A percentile compares a stretch with the other conserved stretches of the same genome.
These are phyloP conservation scores for Pythium sp. DNA, from an alignment of 352 stramenopile genomes.

Conservation along the genomic window DNA sequence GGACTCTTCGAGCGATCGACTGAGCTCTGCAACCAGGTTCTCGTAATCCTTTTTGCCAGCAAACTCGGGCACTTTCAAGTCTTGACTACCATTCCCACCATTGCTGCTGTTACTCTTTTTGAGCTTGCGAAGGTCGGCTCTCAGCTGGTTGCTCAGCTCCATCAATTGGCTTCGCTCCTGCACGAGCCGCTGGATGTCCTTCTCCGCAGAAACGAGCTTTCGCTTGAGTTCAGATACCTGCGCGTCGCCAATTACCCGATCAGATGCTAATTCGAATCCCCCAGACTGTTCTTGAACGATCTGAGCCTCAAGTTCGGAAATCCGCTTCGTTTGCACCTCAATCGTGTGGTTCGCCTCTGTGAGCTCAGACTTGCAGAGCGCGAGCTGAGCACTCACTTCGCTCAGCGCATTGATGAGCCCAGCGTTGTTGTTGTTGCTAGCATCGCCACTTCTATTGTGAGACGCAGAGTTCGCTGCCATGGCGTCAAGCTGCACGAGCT, in stretches of 20 bases:
- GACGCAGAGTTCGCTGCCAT: neutral
- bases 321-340: constrained; percentile 37
- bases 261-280: neutral
- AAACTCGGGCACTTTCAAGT: constrained; percentile 31
- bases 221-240: constrained; percentile 40
- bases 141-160: constrained; percentile 80
- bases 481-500: constrained; percentile 28
- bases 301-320: constrained; percentile 42
- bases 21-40: constrained; percentile 66
- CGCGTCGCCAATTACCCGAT: constrained; percentile 26
- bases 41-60: constrained; percentile 71
- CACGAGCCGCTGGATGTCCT: constrained; percentile 62
- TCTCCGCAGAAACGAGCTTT: constrained; percentile 42
- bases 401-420: constrained; percentile 8
- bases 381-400: constrained; percentile 26
- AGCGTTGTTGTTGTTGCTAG: constrained; percentile 2
- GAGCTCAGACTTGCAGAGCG: constrained; percentile 42
- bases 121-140: constrained; percentile 49
- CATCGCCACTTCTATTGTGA: neutral
- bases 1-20: constrained; percentile 61
- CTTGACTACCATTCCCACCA: neutral
- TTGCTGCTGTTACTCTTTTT: constrained; percentile 16
- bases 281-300: constrained; percentile 23
- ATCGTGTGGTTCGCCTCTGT: constrained; percentile 38
- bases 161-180: constrained; percentile 70